Conservation (phyloP, 2,329 filamentous ascomycete species). For the Fusarium sp. region DNA sequence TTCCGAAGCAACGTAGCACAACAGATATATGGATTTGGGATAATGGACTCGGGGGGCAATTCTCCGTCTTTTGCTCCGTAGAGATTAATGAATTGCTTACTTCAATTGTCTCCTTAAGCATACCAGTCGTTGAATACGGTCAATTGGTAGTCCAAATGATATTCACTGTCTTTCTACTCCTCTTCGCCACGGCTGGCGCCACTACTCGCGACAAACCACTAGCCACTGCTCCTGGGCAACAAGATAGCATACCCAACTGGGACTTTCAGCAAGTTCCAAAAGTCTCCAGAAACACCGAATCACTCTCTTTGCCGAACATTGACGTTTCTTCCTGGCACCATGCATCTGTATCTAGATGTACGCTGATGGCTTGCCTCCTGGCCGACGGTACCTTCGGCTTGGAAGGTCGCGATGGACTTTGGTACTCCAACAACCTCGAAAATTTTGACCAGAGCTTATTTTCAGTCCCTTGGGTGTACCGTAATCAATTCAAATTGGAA, state of each 20-base stretch:
- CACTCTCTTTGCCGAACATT: neutral
- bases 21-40: too few relatives aligned
- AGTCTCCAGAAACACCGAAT: neutral
- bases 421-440: constrained; percentile 5
- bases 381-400: neutral
- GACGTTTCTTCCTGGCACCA: constrained; percentile 1
- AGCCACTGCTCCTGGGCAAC: neutral
- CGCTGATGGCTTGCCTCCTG: constrained; percentile 1
- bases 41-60: neutral
- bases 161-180: neutral
- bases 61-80: neutral
- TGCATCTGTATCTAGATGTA: neutral
- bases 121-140: neutral
- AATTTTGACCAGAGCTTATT: neutral
- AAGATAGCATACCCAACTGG: constrained; percentile 1
- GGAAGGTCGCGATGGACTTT: neutral
- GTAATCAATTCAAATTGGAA: neutral
- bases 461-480: neutral
- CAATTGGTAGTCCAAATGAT: neutral
- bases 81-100: neutral
- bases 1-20: neutral
- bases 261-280: neutral
- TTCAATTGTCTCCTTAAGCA: too few relatives aligned
- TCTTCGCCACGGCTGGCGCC: neutral
- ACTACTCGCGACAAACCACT: neutral